Evolutionary conservation across 805 yeast genomes (phyloP), one percentile per base, ranked within the genome.

Genomic region (Hanseniaspora pseudoguilliermondii): DNA sequence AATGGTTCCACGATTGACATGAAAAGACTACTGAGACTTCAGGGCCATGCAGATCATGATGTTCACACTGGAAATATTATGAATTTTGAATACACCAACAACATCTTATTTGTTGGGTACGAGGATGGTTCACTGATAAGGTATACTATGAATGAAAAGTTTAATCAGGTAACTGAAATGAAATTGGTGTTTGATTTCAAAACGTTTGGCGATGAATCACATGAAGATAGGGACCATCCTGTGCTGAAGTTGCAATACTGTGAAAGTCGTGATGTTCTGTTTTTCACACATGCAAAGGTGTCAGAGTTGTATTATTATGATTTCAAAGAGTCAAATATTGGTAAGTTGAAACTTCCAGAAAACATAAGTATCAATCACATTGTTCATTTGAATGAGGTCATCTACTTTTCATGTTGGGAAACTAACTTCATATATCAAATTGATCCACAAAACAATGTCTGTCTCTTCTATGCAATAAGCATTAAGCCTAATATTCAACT

Each of bases 171-270:
- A 5, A 16, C 8, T 6, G 23, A 25, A 13, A 38, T 9, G 4
- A n/a, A 36, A 10, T n/a, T 21, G 13, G 7, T 52, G 1, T 32
- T 52, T 10, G 20, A 44, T 27, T 52, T 44, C 18, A 9, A 16
- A 5, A 47, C 15, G 1, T 21, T 16, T 32, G 47, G 36, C 21
- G n/a, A 21, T 20, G 23, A 51, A 35, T 34, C n/a, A 13, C 41
- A 34, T 20, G 47, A 49, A 7, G 55, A 52, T 18, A 43, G 55
- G 18, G 55, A 52, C 23, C 55, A 52, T 52, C 55, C 55, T n/a
- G 36, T 52, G 0, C 25, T 52, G 13, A 46, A 29, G 9, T 20
- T 46, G 16, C 11, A 15, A 15, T n/a, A 46, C n/a, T 20, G 35
- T 8, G 13, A 16, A 7, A n/a, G 16, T 10, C 18, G 16, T 16